phyloP scores from a whole-genome alignment of 208 protist species.

The Herpetomonas muscarum region DNA sequence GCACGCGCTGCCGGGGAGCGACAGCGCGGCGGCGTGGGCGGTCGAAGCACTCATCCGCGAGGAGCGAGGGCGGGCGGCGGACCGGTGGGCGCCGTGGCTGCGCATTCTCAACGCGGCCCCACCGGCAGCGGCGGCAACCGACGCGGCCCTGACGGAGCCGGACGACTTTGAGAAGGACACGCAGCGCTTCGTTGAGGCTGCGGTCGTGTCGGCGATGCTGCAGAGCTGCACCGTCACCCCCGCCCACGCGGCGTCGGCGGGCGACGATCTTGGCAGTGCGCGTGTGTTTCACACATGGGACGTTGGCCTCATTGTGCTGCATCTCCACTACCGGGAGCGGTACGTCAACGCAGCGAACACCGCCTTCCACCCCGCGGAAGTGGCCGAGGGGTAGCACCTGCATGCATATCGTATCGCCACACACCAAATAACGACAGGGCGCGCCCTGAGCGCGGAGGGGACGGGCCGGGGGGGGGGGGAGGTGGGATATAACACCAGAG shows the following conservation, averaged over 20 bases:
- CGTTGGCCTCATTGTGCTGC: conserved; percentile 6
- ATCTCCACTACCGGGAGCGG: neutral
- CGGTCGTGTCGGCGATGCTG: no score
- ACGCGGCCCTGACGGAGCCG: neutral
- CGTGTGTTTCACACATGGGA: conserved; percentile 7
- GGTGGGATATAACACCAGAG: no score
- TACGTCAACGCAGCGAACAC: conserved; percentile 18
- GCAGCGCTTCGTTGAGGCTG: no score
- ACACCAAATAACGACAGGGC: no score
- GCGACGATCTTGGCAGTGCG: no score
- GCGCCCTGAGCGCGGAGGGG: no score
- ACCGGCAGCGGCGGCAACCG: neutral
- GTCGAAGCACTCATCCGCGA: neutral
- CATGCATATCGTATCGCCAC: no score
- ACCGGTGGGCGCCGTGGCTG: neutral
- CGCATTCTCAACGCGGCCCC: neutral
- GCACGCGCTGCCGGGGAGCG: neutral
- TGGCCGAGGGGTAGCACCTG: neutral
- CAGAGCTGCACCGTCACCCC: no score
- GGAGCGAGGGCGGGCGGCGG: neutral
- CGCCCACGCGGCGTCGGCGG: no score
- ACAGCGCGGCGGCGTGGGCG: neutral
- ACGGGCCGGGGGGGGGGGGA: no score
- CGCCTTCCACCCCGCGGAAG: neutral
- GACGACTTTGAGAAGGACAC: neutral